phyloP scores from a whole-genome alignment of 1,139 yeast genomes.

The Yamadazyma kanchanaburiensis region DNA sequence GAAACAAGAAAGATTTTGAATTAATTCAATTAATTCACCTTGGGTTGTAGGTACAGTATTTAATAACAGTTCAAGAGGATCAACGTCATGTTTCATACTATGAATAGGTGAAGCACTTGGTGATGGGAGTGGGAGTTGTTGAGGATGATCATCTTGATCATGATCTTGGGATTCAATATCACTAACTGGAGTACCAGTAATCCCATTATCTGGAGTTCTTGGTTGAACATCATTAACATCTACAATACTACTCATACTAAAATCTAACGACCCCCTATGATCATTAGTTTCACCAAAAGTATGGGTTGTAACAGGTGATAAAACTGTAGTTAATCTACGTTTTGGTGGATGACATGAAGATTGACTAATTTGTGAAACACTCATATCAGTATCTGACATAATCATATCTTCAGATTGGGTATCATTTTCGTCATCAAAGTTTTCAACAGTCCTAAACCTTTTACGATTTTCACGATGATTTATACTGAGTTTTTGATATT shows the following conservation, averaged over 20 bases:
- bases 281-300: constrained; percentile 2
- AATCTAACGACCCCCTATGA: neutral
- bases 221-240: constrained; percentile 16
- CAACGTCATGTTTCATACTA: constrained; percentile 12
- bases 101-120: constrained; percentile 69
- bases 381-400: constrained; percentile 33
- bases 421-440: constrained; percentile 8
- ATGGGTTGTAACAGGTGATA: constrained; percentile 14
- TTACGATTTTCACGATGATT: constrained; percentile 22
- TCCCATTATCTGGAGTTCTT: constrained; percentile 25
- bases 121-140: constrained; percentile 58
- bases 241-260: neutral
- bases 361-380: constrained; percentile 21
- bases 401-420: constrained; percentile 28
- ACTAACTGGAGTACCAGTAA: constrained; percentile 34
- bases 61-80: constrained; percentile 16
- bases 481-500: constrained; percentile 25
- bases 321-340: constrained; percentile 28
- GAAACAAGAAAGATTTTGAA: constrained; percentile 31
- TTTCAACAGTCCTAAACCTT: constrained; percentile 13
- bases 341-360: constrained; percentile 38
- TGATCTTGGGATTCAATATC: constrained; percentile 22
- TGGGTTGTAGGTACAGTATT: constrained; percentile 35
- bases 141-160: constrained; percentile 21
- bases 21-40: constrained; percentile 35